A percentile compares a stretch with the other conserved stretches of the same genome.
phyloP scores from a whole-genome alignment of 257 asterid genomes.

The Salvia rosmarinus region DNA sequence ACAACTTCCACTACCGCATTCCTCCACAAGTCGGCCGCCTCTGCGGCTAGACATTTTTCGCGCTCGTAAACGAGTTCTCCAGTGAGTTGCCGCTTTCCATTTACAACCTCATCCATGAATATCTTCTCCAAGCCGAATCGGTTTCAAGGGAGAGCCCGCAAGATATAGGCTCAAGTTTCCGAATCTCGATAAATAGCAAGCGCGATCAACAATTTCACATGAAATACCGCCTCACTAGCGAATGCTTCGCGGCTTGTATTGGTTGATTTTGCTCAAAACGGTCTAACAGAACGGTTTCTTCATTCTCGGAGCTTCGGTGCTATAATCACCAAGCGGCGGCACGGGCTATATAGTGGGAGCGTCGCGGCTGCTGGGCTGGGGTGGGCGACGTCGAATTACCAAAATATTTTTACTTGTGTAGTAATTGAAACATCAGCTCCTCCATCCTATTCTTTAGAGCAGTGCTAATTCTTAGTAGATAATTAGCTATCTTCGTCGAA shows the following conservation, averaged over 20 bases:
- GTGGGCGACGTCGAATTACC: too few species aligned
- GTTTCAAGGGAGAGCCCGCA: neutral
- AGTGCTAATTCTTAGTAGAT: too few species aligned
- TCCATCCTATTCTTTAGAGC: too few species aligned
- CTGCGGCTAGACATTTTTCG: neutral
- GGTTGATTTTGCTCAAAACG: slow-evolving; percentile 1
- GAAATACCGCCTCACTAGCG: slow-evolving; percentile 9
- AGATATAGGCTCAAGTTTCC: slow-evolving; percentile 13
- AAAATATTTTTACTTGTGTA: too few species aligned
- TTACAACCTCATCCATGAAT: slow-evolving; percentile 4
- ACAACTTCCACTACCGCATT: neutral
- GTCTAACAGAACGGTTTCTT: slow-evolving; percentile 18
- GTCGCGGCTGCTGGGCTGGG: too few species aligned
- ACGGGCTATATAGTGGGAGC: too few species aligned
- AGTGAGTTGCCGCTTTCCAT: slow-evolving; percentile 25
- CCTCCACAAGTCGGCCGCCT: slow-evolving; percentile 20
- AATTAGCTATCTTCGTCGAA: too few species aligned
- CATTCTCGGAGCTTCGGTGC: slow-evolving; percentile 8
- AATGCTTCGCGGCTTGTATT: slow-evolving; percentile 10
- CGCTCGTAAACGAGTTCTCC: neutral
- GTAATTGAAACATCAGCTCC: too few species aligned
- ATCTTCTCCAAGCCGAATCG: neutral
- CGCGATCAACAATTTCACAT: slow-evolving; percentile 13
- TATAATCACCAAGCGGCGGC: neutral
- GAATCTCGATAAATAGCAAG: neutral